phyloP scores from a whole-genome alignment of 768 basidiomycete genomes.

The Agaricus sinodeliciosus region DNA sequence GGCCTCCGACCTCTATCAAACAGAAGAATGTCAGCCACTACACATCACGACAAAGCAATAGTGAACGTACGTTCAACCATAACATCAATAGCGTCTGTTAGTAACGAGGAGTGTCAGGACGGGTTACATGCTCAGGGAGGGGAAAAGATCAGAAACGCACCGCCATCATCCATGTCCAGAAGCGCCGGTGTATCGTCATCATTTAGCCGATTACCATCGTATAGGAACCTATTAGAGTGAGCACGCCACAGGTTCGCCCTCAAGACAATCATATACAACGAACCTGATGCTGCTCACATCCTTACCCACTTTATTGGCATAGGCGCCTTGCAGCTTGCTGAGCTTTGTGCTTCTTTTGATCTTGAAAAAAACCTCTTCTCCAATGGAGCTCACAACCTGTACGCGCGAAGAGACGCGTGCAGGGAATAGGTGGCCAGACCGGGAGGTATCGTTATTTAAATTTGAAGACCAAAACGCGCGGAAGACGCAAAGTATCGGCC shows the following conservation, averaged over 20 bases:
- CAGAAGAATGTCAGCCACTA: constrained; percentile 10
- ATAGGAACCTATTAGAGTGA: constrained; percentile 65
- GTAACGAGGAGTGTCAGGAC: constrained; percentile 7
- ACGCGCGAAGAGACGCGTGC: neutral
- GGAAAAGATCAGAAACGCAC: constrained; percentile 31
- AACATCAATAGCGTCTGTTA: constrained; percentile 85
- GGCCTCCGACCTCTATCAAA: constrained; percentile 40
- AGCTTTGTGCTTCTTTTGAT: constrained; percentile 91
- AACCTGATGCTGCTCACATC: constrained; percentile 85
- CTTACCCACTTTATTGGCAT: constrained; percentile 89
- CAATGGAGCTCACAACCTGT: constrained; percentile 68
- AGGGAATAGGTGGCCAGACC: neutral
- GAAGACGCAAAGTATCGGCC: neutral
- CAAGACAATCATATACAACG: constrained; percentile 21
- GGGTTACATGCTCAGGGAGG: neutral
- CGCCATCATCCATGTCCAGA: constrained; percentile 87
- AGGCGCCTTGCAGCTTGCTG: constrained; percentile 88
- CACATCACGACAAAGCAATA: constrained; percentile 1
- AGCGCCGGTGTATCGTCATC: constrained; percentile 84
- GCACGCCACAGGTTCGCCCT: constrained; percentile 3
- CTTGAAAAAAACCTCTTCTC: constrained; percentile 95
- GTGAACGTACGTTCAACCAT: constrained; percentile 89
- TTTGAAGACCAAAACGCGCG: neutral
- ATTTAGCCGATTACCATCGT: constrained; percentile 79
- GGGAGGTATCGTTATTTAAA: neutral